These are phyloP conservation scores for Yarrowia sp. DNA, from an alignment of 805 yeast genomes.

Conservation along the genomic window DNA sequence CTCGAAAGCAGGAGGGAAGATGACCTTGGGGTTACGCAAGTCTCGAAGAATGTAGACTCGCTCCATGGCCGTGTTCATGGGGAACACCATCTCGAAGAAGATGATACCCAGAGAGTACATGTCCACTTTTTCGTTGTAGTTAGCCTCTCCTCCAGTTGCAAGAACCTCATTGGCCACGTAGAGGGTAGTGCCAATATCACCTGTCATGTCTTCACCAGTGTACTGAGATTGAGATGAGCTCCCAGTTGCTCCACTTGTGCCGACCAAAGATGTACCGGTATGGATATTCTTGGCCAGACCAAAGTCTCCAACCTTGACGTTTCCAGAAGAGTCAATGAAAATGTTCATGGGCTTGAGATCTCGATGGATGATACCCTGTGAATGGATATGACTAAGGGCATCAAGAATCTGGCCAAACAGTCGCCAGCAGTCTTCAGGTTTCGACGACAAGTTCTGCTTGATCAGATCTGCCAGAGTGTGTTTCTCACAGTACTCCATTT, in stretches of 20 bases:
- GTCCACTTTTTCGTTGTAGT: conserved; percentile 93
- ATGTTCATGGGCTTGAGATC: conserved; percentile 96
- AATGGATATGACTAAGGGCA: conserved; percentile 88
- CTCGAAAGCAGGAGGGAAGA: conserved; percentile 73
- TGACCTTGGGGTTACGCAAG: conserved; percentile 64
- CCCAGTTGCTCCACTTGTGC: conserved; percentile 12
- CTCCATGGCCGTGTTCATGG: conserved; percentile 92
- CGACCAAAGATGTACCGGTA: conserved; percentile 7
- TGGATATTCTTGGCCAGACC: conserved; percentile 83
- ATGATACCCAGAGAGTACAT: conserved; percentile 95
- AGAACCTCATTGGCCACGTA: conserved; percentile 92
- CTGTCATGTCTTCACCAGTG: conserved; percentile 72
- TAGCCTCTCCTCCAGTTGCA: conserved; percentile 50
- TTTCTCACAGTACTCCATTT: conserved; percentile 98
- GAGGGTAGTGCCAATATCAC: conserved; percentile 91
- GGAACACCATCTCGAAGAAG: conserved; percentile 92
- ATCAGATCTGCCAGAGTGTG: conserved; percentile 86
- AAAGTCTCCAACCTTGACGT: conserved; percentile 94
- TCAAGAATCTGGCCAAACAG: conserved; percentile 85
- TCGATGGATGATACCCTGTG: conserved; percentile 93
- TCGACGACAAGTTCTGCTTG: conserved; percentile 70
- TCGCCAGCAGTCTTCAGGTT: conserved; percentile 87
- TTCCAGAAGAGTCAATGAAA: conserved; percentile 87
- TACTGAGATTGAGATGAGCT: conserved; percentile 23
- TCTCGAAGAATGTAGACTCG: conserved; percentile 74